Evolutionary conservation across 2,329 filamentous ascomycete species (phyloP), one percentile per base, ranked within the genome.

Genomic region (Claviceps lovelessii): DNA sequence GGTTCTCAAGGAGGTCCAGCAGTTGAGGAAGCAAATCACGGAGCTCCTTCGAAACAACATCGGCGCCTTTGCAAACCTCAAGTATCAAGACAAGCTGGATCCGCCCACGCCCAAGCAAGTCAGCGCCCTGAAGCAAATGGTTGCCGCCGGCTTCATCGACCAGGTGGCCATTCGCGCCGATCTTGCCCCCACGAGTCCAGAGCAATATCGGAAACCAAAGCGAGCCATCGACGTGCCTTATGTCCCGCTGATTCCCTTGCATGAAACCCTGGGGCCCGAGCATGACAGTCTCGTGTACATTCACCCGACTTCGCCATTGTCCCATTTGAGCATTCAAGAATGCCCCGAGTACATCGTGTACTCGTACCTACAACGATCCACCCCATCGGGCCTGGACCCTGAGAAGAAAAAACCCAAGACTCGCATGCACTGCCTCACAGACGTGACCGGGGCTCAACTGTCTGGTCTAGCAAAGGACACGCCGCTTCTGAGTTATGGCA

Each of bases 201-300:
- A 85, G 58, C 70, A 78, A 53, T 70, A 75, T 49, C 77, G 85
- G 19, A 88, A 86, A 58, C 88, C 90, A 0, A 83, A 81, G 52
- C 81, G 90, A n/a, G 87, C 90, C 1, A 94, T 93, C 59, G 90
- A 97, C 61, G 87, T 97, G 3, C 87, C 91, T 0, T 98, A 97
- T 65, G 69, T 95, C 7, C 90, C 93, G 0, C 81, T 98, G 5
- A 81, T 90, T 60, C 84, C 89, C 0, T 74, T 88, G 57, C 67
- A 80, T 23, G 66, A 68, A 1, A 64, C 65, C 13, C 63, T 65
- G 23, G 62, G 64, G n/a, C 64, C 65, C 56, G 69, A 76, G 51
- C 64, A 76, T 35, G 82, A 87, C 53, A 77, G 78, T 54, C 83
- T 84, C 37, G 89, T 96, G 2, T 97, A 87, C 65, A 80, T 97